Conservation (phyloP, 306 rosid species). For the Hylodesmum podocarpum region DNA sequence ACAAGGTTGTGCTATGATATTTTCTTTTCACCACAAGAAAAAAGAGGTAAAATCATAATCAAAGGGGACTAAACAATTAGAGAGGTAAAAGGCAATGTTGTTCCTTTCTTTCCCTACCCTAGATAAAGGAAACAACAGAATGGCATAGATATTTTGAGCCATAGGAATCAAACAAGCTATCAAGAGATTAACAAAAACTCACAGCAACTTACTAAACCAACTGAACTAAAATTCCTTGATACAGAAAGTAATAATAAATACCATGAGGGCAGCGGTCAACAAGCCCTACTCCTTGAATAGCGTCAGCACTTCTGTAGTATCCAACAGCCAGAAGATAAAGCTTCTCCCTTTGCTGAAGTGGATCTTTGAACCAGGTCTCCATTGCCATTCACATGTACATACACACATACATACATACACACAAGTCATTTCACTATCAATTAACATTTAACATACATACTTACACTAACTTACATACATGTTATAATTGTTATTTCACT, state of each 20-base stretch:
- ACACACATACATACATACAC: background rate
- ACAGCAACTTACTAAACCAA: too few relatives aligned
- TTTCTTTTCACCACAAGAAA: background rate
- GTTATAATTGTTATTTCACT: too few relatives aligned
- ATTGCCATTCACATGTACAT: background rate
- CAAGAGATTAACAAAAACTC: too few relatives aligned
- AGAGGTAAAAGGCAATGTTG: too few relatives aligned
- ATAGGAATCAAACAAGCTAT: too few relatives aligned
- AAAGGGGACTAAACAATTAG: too few relatives aligned
- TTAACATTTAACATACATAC: background rate
- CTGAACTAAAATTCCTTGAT: too few relatives aligned
- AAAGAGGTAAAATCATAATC: background rate
- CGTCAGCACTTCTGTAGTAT: conserved; percentile 63
- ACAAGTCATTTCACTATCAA: background rate
- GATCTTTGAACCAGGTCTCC: conserved; percentile 54
- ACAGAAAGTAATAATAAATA: conserved; percentile 25
- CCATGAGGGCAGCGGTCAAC: conserved; percentile 68
- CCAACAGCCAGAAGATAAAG: conserved; percentile 89
- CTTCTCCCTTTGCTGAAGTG: conserved; percentile 78
- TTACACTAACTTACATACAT: too few relatives aligned
- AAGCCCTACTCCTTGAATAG: conserved; percentile 75
- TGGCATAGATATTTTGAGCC: background rate
- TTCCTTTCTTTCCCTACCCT: too few relatives aligned
- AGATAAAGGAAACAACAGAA: too few relatives aligned
- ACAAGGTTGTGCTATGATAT: background rate